Percentiles rank a stretch among this genome's conserved stretches.
Evolutionary conservation across 306 rosid genomes (phyloP).

Genomic region (Albizia julibrissin): DNA sequence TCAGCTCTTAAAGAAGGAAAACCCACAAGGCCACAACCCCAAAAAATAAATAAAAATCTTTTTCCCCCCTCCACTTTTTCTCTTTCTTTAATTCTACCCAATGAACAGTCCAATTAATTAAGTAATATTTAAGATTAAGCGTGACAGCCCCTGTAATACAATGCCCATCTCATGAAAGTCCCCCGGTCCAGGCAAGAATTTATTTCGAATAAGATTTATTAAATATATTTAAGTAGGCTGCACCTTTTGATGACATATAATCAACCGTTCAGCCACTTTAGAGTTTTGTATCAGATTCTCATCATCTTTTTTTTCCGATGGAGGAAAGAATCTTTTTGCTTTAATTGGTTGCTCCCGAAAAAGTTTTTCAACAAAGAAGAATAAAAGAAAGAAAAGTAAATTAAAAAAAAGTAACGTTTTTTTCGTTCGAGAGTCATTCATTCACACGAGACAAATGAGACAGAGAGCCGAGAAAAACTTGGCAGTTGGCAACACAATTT

Average conservation of each 20-base stretch:
- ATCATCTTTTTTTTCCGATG: neutral
- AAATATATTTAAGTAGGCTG: neutral
- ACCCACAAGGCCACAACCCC: constrained; percentile 34
- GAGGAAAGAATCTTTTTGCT: constrained; percentile 20
- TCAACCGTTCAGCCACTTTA: constrained; percentile 5
- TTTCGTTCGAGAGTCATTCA: constrained; percentile 27
- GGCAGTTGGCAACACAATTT: constrained; percentile 11
- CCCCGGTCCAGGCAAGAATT: neutral
- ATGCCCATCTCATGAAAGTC: neutral
- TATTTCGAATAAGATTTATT: neutral
- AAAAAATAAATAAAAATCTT: neutral
- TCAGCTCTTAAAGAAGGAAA: constrained; percentile 56
- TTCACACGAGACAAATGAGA: constrained; percentile 49
- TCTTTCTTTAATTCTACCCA: neutral
- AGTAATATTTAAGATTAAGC: neutral
- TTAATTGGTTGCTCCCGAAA: constrained; percentile 24
- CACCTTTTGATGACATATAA: neutral
- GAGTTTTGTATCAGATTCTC: constrained; percentile 31
- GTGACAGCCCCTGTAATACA: neutral
- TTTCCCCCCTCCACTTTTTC: neutral
- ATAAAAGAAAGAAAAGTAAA: constrained; percentile 21
- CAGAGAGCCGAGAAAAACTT: neutral
- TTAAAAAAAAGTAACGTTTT: neutral
- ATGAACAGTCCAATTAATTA: neutral
- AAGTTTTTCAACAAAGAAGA: constrained; percentile 36